Conservation (phyloP, 2,329 filamentous ascomycete species). For the Penicillium crustosum region DNA sequence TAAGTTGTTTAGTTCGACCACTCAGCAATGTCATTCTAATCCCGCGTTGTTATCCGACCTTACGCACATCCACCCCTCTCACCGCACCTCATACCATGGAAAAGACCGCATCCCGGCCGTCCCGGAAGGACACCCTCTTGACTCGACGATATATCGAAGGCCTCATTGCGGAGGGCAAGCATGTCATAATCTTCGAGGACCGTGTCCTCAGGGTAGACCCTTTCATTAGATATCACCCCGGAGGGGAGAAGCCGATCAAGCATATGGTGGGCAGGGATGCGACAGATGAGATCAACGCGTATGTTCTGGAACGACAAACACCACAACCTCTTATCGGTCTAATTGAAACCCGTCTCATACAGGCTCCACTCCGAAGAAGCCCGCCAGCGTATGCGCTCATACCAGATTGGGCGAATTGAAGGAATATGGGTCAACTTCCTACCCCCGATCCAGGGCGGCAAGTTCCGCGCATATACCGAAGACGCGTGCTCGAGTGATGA, state of each 20-base stretch:
- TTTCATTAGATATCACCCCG: slow-evolving; percentile 88
- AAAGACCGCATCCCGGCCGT: slow-evolving; percentile 20
- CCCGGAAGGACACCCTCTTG: slow-evolving; percentile 52
- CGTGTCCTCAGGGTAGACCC: slow-evolving; percentile 83
- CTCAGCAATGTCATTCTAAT: slow-evolving; percentile 6
- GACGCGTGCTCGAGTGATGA: slow-evolving; percentile 46
- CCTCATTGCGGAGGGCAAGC: slow-evolving; percentile 76
- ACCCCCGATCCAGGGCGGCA: slow-evolving; percentile 87
- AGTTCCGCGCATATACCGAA: slow-evolving; percentile 60
- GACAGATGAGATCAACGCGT: slow-evolving; percentile 92
- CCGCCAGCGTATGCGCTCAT: slow-evolving; percentile 72
- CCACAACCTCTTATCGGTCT: slow-evolving; percentile 13
- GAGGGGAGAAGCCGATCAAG: slow-evolving; percentile 83
- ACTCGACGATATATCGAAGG: slow-evolving; percentile 70
- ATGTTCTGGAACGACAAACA: slow-evolving; percentile 42
- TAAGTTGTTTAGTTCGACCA: background rate
- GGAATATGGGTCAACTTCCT: slow-evolving; percentile 83
- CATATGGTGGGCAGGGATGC: slow-evolving; percentile 95
- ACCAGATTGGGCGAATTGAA: slow-evolving; percentile 78
- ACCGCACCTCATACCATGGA: slow-evolving; percentile 20
- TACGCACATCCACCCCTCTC: background rate
- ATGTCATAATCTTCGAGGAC: slow-evolving; percentile 76
- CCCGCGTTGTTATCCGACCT: background rate
- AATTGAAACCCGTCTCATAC: slow-evolving; percentile 20
- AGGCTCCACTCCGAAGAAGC: slow-evolving; percentile 83